Evolutionary conservation across 176 grass and related monocot genomes (phyloP).

Genomic region (Guadua angustifolia): DNA sequence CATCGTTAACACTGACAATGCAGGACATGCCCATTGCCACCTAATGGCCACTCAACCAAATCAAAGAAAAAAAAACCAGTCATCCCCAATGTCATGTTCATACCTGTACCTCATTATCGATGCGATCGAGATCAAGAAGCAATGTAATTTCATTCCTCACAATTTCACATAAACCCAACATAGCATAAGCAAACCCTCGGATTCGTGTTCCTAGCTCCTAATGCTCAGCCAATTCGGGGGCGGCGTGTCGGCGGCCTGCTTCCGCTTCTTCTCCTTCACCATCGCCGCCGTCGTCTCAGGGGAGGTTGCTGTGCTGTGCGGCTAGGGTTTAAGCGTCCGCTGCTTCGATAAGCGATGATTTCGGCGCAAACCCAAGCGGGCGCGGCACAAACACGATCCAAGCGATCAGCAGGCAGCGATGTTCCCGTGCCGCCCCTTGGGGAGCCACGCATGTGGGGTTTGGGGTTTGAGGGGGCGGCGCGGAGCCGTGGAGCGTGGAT

Average conservation of each 20-base stretch:
- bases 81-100: not conserved
- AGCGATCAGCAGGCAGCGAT: too few relatives aligned
- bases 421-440: too few relatives aligned
- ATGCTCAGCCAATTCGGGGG: not conserved
- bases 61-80: not conserved
- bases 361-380: too few relatives aligned
- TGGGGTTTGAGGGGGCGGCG: too few relatives aligned
- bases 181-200: not conserved
- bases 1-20: not conserved
- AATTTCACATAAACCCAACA: not conserved
- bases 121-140: not conserved
- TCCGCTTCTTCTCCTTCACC: conserved; percentile 52
- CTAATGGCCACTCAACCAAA: not conserved
- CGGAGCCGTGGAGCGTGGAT: too few relatives aligned
- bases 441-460: too few relatives aligned
- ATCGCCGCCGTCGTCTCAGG: conserved; percentile 12
- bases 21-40: not conserved
- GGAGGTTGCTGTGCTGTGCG: not conserved
- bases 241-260: conserved; percentile 1
- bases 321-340: conserved; percentile 42
- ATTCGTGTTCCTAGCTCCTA: not conserved
- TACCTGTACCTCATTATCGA: not conserved
- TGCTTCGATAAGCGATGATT: too few relatives aligned
- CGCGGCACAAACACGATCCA: too few relatives aligned
- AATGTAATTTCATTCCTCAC: not conserved